Conservation (phyloP, 352 stramenopile species). For the Pythium coloratum region DNA sequence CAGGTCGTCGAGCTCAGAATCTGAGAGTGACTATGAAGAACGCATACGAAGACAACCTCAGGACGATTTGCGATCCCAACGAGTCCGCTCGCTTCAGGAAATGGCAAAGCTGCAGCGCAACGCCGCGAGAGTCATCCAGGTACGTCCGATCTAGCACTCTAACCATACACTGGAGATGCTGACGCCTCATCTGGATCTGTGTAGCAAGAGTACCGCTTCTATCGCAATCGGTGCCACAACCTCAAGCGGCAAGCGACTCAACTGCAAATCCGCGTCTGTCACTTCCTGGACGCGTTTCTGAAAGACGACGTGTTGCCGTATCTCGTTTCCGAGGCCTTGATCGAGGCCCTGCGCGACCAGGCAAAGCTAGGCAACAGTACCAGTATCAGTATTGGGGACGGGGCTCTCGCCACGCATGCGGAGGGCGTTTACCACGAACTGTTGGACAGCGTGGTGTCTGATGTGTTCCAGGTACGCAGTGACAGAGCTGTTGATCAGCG, state of each 20-base stretch:
- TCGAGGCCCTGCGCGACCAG: constrained; percentile 39
- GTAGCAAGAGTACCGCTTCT: constrained; percentile 48
- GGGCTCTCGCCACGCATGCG: background rate
- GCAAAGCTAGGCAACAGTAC: background rate
- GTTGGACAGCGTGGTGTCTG: constrained; percentile 22
- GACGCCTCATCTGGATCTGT: background rate
- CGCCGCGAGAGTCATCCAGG: constrained; percentile 47
- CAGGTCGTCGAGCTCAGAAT: background rate
- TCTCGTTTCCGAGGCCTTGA: constrained; percentile 32
- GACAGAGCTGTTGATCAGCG: background rate
- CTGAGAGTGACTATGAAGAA: background rate
- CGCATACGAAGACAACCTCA: background rate
- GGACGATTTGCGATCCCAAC: constrained; percentile 31
- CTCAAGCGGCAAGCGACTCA: constrained; percentile 22
- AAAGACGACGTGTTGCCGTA: constrained; percentile 8
- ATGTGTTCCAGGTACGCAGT: constrained; percentile 35
- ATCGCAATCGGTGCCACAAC: constrained; percentile 30
- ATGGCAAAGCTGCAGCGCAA: constrained; percentile 49
- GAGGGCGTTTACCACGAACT: constrained; percentile 13
- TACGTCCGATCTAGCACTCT: too few relatives aligned
- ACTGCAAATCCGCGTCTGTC: constrained; percentile 22
- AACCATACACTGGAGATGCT: too few relatives aligned
- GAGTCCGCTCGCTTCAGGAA: constrained; percentile 43
- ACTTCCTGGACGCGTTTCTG: constrained; percentile 38
- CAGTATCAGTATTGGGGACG: background rate